Evolutionary conservation across 352 stramenopile species (phyloP).

Genomic region (Phytophthora hybrid): DNA sequence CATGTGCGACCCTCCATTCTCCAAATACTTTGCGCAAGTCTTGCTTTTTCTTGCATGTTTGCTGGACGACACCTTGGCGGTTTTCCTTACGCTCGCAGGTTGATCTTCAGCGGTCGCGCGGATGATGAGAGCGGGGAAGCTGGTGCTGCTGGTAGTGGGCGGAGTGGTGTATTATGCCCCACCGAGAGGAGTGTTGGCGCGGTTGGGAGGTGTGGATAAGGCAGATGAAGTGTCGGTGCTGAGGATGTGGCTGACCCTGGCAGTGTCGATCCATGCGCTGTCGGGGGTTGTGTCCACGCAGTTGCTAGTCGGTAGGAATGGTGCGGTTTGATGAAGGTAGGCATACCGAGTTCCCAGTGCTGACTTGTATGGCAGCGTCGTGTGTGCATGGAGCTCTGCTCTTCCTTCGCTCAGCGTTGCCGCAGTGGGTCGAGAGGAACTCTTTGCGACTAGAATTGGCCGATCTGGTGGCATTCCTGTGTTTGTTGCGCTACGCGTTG

Average conservation of each 20-base stretch:
- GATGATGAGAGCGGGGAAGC: background rate
- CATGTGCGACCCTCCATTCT: too few relatives aligned
- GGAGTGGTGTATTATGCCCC: background rate
- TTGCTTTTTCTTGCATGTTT: too few relatives aligned
- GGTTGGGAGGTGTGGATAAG: background rate
- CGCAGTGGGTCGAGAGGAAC: background rate
- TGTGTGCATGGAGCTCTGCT: background rate
- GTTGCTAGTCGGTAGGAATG: background rate
- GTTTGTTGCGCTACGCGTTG: background rate
- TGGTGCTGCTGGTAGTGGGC: background rate
- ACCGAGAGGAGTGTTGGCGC: background rate
- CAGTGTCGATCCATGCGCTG: background rate
- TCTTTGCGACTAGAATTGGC: background rate
- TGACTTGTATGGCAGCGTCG: background rate
- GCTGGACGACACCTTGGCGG: too few relatives aligned
- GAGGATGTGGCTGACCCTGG: background rate
- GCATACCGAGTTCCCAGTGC: background rate
- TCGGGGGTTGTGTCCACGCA: background rate
- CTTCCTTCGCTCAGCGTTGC: background rate
- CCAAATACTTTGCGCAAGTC: too few relatives aligned
- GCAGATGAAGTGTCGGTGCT: background rate
- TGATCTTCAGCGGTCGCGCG: background rate
- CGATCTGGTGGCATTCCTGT: background rate
- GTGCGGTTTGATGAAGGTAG: background rate
- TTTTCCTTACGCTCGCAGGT: too few relatives aligned